Conservation (phyloP, 805 yeast species). For the Wickerhamomyces kurtzmanii region DNA sequence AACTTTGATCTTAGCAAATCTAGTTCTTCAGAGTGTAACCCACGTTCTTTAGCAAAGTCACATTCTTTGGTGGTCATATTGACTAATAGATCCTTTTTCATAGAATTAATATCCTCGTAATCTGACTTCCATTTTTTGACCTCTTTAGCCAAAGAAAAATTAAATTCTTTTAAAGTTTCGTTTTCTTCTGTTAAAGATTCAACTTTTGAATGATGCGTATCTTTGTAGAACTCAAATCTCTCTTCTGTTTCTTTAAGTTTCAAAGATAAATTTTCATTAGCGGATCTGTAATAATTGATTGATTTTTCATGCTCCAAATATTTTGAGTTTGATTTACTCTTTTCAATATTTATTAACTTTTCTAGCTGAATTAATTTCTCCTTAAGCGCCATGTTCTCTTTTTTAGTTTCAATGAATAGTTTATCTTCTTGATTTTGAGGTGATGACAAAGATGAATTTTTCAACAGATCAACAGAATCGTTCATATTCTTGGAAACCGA, state of each 20-base stretch:
- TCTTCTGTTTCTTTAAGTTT: neutral
- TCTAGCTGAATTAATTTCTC: neutral
- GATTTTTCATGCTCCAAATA: too few species aligned
- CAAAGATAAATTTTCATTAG: too few species aligned
- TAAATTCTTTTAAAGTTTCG: slow-evolving; percentile 13
- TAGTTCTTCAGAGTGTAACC: slow-evolving; percentile 37
- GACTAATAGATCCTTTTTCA: slow-evolving; percentile 57
- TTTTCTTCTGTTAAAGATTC: slow-evolving; percentile 7
- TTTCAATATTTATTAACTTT: slow-evolving; percentile 3
- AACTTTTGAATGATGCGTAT: neutral
- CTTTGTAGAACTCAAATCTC: neutral
- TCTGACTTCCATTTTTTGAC: slow-evolving; percentile 6
- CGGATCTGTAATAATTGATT: too few species aligned
- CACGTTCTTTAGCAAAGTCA: slow-evolving; percentile 47
- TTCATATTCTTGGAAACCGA: too few species aligned
- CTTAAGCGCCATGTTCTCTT: slow-evolving; percentile 2
- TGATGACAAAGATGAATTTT: too few species aligned
- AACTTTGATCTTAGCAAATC: slow-evolving; percentile 30
- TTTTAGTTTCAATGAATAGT: slow-evolving; percentile 13
- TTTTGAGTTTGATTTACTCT: too few species aligned
- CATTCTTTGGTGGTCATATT: slow-evolving; percentile 58
- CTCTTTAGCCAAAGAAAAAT: slow-evolving; percentile 8
- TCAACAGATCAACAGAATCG: too few species aligned
- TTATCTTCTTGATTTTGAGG: too few species aligned
- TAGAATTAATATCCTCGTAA: slow-evolving; percentile 19